phyloP scores from a whole-genome alignment of 176 grass and related monocot genomes.

The Juncus inflexus region DNA sequence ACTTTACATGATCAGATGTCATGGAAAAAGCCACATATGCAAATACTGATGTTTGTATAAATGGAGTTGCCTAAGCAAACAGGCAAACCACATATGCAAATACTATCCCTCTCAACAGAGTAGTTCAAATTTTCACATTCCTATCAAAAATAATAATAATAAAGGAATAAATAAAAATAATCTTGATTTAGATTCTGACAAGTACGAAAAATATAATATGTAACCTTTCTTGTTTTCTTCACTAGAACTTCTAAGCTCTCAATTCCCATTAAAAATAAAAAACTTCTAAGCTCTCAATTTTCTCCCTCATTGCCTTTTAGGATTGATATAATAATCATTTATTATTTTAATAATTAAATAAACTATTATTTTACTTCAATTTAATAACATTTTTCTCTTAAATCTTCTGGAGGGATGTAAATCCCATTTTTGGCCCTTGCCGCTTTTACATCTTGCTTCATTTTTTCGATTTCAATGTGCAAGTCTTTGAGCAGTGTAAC shows the following conservation, averaged over 20 bases:
- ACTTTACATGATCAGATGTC: too few species aligned
- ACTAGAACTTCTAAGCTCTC: constrained; percentile 50
- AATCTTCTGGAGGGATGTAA: constrained; percentile 75
- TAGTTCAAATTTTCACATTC: constrained; percentile 59
- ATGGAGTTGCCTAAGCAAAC: too few species aligned
- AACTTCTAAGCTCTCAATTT: constrained; percentile 53
- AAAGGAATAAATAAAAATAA: too few species aligned
- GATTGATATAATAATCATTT: constrained; percentile 4
- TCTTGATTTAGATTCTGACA: not conserved
- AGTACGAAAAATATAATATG: not conserved
- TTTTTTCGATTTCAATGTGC: constrained; percentile 77
- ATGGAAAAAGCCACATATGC: too few species aligned
- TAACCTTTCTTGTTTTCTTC: constrained; percentile 51
- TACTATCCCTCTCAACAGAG: constrained; percentile 46
- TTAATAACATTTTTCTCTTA: constrained; percentile 54
- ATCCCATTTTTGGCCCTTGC: constrained; percentile 82
- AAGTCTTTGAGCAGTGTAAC: constrained; percentile 69
- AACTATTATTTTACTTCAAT: constrained; percentile 3
- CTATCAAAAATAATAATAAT: constrained; percentile 34
- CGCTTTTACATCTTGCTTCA: constrained; percentile 90
- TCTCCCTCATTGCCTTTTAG: constrained; percentile 55
- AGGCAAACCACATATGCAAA: too few species aligned
- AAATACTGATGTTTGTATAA: too few species aligned
- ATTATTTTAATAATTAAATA: constrained; percentile 23
- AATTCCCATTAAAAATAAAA: too few species aligned